Conservation (phyloP, 306 rosid species). For the Cicer arietinum region DNA sequence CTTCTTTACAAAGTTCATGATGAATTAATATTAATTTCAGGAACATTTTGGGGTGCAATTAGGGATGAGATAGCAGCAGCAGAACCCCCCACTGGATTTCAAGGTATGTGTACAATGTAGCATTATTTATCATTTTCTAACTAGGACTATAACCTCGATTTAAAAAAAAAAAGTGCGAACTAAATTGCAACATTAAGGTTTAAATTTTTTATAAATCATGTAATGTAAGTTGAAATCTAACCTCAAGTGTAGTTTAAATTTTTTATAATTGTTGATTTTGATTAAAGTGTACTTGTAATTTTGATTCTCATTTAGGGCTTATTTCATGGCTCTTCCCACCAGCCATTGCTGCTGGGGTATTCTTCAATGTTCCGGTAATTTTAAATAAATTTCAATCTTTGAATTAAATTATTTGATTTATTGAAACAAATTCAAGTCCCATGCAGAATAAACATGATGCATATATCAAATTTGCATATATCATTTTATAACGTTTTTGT, state of each 20-base stretch:
- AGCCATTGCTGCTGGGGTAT: conserved; percentile 78
- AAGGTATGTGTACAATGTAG: conserved; percentile 56
- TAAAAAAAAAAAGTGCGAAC: not conserved
- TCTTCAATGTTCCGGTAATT: conserved; percentile 81
- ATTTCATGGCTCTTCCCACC: conserved; percentile 94
- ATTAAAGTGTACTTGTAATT: conserved; percentile 35
- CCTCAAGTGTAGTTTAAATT: not conserved
- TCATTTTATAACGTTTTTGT: too few relatives aligned
- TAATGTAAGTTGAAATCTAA: not conserved
- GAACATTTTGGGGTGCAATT: conserved; percentile 78
- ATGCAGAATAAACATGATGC: too few relatives aligned
- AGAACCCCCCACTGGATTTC: conserved; percentile 93
- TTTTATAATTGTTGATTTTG: not conserved
- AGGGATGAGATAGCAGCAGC: conserved; percentile 62
- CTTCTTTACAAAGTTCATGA: conserved; percentile 8
- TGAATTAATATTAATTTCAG: conserved; percentile 47
- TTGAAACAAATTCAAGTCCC: too few relatives aligned
- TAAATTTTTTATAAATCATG: too few relatives aligned
- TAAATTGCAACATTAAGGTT: not conserved
- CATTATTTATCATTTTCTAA: conserved; percentile 17
- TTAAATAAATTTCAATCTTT: not conserved
- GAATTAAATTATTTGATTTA: too few relatives aligned
- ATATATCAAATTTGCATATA: too few relatives aligned
- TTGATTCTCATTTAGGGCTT: conserved; percentile 57
- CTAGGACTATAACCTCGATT: not conserved